Conservation (phyloP, 306 rosid species). For the Elaeagnus macrophylla region DNA sequence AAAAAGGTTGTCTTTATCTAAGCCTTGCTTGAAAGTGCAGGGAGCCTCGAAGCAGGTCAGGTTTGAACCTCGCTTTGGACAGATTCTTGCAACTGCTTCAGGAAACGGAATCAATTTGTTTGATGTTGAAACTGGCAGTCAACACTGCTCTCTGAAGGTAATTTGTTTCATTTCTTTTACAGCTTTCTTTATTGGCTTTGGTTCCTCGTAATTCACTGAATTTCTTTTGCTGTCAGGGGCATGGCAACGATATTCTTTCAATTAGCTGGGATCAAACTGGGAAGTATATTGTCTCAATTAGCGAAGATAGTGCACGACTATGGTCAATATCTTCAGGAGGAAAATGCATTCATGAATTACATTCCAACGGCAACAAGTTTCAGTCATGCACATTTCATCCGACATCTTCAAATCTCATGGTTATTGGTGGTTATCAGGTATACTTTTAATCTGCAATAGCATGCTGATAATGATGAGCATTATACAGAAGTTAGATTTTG, state of each 20-base stretch:
- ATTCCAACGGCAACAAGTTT: constrained; percentile 42
- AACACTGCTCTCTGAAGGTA: constrained; percentile 25
- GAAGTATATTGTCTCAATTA: constrained; percentile 44
- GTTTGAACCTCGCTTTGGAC: constrained; percentile 47
- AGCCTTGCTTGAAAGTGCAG: constrained; percentile 23
- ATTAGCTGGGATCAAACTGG: constrained; percentile 55
- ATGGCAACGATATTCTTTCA: constrained; percentile 42
- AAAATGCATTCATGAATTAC: constrained; percentile 37
- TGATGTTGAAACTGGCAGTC: constrained; percentile 34
- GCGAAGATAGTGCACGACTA: constrained; percentile 47
- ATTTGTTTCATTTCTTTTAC: background rate
- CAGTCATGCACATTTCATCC: constrained; percentile 63
- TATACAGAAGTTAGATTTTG: background rate
- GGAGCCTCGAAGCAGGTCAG: constrained; percentile 54
- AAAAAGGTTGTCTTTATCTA: constrained; percentile 4
- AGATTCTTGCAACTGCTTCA: constrained; percentile 36
- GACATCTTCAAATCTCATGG: constrained; percentile 26
- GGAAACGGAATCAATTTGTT: constrained; percentile 31
- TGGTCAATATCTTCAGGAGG: constrained; percentile 36
- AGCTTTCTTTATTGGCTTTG: background rate
- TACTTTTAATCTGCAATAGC: background rate
- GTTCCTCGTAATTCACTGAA: constrained; percentile 9
- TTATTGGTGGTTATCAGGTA: constrained; percentile 60
- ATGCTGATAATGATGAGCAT: too few species aligned
- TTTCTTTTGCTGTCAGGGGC: constrained; percentile 28